These are phyloP conservation scores for Hypomyces rosellus DNA, from an alignment of 2,329 filamentous ascomycete species.

Conservation along the genomic window DNA sequence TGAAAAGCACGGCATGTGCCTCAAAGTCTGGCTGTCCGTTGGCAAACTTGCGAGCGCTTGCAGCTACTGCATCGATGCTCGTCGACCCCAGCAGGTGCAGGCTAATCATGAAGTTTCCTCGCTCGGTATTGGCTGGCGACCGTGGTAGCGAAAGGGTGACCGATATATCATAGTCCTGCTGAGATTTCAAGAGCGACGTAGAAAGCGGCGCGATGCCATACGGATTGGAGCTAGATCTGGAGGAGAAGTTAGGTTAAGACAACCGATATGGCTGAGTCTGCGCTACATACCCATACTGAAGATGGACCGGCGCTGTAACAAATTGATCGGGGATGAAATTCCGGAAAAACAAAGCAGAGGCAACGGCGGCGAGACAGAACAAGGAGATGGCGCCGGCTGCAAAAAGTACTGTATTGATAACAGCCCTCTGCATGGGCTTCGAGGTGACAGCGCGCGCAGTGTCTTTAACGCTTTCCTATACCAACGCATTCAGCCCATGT, in stretches of 20 bases:
- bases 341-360: conserved; percentile 49
- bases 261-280: background rate
- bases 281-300: conserved; percentile 51
- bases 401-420: conserved; percentile 43
- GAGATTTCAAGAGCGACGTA: conserved; percentile 51
- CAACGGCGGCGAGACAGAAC: conserved; percentile 41
- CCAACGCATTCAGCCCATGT: too few species aligned
- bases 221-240: conserved; percentile 44
- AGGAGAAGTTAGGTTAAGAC: background rate
- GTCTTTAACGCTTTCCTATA: conserved; percentile 32
- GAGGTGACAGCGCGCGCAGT: conserved; percentile 39
- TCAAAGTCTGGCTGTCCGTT: conserved; percentile 31
- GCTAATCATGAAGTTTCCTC: conserved; percentile 93
- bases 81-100: conserved; percentile 57
- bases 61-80: conserved; percentile 17
- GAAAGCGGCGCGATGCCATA: conserved; percentile 44
- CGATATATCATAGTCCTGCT: conserved; percentile 79
- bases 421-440: conserved; percentile 42
- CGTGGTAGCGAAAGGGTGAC: conserved; percentile 71
- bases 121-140: conserved; percentile 65
- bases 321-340: conserved; percentile 51
- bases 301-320: conserved; percentile 44
- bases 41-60: conserved; percentile 24
- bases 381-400: conserved; percentile 36
- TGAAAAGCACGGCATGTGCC: conserved; percentile 43